phyloP scores from a whole-genome alignment of 2,329 filamentous ascomycete species.

The Akanthomyces lecanii region DNA sequence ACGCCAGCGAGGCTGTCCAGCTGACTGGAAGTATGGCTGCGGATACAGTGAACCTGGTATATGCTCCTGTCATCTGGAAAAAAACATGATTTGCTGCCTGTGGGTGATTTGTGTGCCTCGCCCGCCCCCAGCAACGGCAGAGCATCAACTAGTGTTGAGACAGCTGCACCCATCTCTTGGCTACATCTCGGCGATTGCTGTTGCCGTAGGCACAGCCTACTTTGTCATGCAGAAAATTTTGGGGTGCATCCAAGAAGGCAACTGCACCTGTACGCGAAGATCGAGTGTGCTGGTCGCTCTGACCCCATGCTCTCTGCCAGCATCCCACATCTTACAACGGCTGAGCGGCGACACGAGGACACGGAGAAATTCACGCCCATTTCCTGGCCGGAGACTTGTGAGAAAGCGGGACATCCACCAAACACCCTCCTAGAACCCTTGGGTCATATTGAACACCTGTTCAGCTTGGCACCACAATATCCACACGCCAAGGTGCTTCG shows the following conservation, averaged over 20 bases:
- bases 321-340: background rate
- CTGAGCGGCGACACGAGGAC: background rate
- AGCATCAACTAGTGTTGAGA: background rate
- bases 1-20: background rate
- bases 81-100: background rate
- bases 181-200: background rate
- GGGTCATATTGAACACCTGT: background rate
- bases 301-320: background rate
- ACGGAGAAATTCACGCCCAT: background rate
- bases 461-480: conserved; percentile 4
- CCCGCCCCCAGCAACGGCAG: background rate
- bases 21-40: background rate
- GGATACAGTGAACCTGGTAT: no score
- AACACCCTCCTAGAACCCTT: background rate
- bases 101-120: background rate
- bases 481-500: conserved; percentile 6
- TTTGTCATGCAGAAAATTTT: background rate
- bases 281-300: background rate
- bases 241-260: background rate
- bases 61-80: background rate
- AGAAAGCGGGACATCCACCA: background rate
- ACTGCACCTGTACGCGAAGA: background rate
- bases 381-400: background rate
- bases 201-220: background rate
- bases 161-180: background rate